Evolutionary conservation across 179 eudicot species (phyloP), one percentile per base, ranked within the genome.

Genomic region (Camellia oleifera): DNA sequence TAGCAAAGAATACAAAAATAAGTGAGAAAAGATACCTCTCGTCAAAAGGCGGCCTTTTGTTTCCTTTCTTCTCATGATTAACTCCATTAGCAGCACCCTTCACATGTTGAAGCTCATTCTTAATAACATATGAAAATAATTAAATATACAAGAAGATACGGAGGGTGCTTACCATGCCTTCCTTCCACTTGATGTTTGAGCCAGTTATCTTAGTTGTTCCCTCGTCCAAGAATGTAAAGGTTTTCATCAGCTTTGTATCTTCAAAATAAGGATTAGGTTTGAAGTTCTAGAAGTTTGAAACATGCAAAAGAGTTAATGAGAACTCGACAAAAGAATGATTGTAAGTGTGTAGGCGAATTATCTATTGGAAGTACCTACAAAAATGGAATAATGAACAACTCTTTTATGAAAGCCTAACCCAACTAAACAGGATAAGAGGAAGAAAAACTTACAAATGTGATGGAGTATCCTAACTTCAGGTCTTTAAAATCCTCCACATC

Each of bases 121-220:
- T 44, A 4, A n/a, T 46, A 12, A 53, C 14, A 54, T 66, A n/a
- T 10, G 32, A 42, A 53, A 44, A 67, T 0, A 44, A 18, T 67
- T 63, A 76, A 60, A 13, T 48, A 71, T 10, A 62, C 7, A 80
- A 54, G 75, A 20, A 78, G 73, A 65, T 23, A 72, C 13, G 54
- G 54, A 44, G 56, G 23, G 40, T 50, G 57, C 58, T 56, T 88
- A 95, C 97, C 91, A 80, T 88, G 83, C 92, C 97, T 80, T 87
- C 93, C 85, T 95, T 95, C 97, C 98, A 95, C 74, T 91, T 89
- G 76, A 93, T 95, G n/a, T 86, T 74, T 66, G 98, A 92, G 63
- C 93, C 92, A 67, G 90, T 89, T 70, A 91, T 89, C 78, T 90
- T 93, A 3, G 93, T 89, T 20, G 92, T 86, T 85, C 93, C 97